Evolutionary conservation across 2,329 filamentous ascomycete genomes (phyloP).

Genomic region (Coleophoma eucalyptorum): DNA sequence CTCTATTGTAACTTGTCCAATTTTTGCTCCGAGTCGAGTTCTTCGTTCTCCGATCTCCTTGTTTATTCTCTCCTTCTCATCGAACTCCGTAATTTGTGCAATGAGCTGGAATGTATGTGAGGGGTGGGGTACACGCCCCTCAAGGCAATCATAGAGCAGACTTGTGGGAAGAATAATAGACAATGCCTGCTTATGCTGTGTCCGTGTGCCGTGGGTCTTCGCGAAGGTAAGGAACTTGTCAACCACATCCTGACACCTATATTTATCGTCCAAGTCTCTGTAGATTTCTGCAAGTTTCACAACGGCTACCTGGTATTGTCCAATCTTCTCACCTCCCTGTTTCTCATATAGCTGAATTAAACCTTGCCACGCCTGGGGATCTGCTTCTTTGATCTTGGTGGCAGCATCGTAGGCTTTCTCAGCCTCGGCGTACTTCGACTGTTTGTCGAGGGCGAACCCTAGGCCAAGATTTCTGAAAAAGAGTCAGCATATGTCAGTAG

Average conservation of each 20-base stretch:
- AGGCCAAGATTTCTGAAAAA: slow-evolving; percentile 71
- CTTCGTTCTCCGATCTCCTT: slow-evolving; percentile 84
- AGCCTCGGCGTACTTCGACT: slow-evolving; percentile 65
- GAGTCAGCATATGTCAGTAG: not conserved
- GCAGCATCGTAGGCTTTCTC: slow-evolving; percentile 75
- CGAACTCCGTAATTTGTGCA: slow-evolving; percentile 76
- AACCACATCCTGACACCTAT: slow-evolving; percentile 63
- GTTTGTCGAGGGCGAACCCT: slow-evolving; percentile 79
- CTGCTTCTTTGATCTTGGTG: slow-evolving; percentile 65
- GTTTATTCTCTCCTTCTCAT: slow-evolving; percentile 88
- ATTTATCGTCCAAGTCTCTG: slow-evolving; percentile 59
- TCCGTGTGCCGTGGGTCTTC: slow-evolving; percentile 65
- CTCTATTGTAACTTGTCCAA: slow-evolving; percentile 79
- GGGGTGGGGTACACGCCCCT: slow-evolving; percentile 79
- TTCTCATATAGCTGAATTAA: slow-evolving; percentile 82
- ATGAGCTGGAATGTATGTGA: slow-evolving; percentile 77
- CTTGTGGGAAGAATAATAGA: slow-evolving; percentile 75
- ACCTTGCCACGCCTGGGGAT: slow-evolving; percentile 88
- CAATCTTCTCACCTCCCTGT: slow-evolving; percentile 64
- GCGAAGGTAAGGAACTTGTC: slow-evolving; percentile 78
- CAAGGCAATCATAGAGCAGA: slow-evolving; percentile 75
- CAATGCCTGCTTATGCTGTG: slow-evolving; percentile 74
- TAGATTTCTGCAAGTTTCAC: slow-evolving; percentile 73
- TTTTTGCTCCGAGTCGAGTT: slow-evolving; percentile 78
- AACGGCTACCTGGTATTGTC: slow-evolving; percentile 70